Evolutionary conservation across 345 rosid genomes (phyloP), one percentile per base, ranked within the genome.

Genomic region (Luvunga scandens): DNA sequence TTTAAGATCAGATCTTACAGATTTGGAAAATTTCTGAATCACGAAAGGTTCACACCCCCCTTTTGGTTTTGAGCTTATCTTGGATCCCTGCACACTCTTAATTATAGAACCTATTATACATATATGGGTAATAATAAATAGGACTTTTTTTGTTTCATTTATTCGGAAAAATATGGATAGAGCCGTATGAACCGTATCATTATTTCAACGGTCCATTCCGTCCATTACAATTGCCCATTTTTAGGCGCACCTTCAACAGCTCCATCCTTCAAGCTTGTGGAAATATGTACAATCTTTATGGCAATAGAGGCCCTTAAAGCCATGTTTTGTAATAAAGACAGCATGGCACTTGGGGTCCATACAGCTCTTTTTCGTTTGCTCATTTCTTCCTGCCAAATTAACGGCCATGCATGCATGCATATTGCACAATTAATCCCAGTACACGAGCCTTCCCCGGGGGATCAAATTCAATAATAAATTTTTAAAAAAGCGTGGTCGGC

Each of bases 281-380:
- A 63, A 9, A 14, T 0, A 28, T 19, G 28, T 0, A 16, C 34
- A 18, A 73, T 60, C 24, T 38, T 36, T 38, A 24, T 34, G 68
- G 42, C 36, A 24, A 38, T 9, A 39, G 56, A 25, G 22, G 22
- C 14, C 53, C 0, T 14, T n/a, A 30, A 28, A 55, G 75, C 62
- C 9, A 0, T 56, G 25, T 8, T 33, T 27, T 72, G 28, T 57
- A 59, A 57, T 57, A 73, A n/a, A 57, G 66, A 30, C 55, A 72
- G 76, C 33, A 59, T 31, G 66, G 76, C 55, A 71, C 33, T 71
- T 55, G 45, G 63, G 75, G 64, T 53, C 64, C 64, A 53, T 18
- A 30, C 10, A 2, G 6, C 36, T 13, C 2, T 16, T 48, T 45
- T 25, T 69, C 56, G 16, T 18, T 25, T 33, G 64, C 12, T 65